phyloP scores from a whole-genome alignment of 805 yeast species.

The Lachancea dasiensis region DNA sequence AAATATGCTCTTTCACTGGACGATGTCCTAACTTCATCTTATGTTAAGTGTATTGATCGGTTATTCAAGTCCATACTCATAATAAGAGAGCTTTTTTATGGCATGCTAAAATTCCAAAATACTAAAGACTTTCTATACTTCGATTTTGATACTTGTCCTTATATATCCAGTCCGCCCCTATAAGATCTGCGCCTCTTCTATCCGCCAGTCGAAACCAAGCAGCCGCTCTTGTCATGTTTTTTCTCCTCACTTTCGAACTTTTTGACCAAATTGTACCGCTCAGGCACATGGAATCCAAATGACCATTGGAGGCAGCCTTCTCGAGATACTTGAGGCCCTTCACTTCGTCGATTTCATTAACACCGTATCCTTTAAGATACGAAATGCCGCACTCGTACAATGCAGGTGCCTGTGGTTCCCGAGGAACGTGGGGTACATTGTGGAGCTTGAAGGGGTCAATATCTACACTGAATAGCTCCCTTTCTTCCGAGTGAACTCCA shows the following conservation, averaged over 20 bases:
- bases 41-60: too few relatives aligned
- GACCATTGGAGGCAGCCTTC: constrained; percentile 61
- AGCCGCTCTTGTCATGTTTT: constrained; percentile 57
- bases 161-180: constrained; percentile 72
- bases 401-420: constrained; percentile 44
- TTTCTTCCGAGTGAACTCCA: constrained; percentile 28
- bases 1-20: too few relatives aligned
- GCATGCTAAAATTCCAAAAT: constrained; percentile 4
- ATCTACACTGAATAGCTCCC: constrained; percentile 18
- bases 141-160: constrained; percentile 50
- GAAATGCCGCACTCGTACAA: constrained; percentile 58
- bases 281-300: constrained; percentile 59
- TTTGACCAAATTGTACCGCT: constrained; percentile 64
- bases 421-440: constrained; percentile 33
- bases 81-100: too few relatives aligned
- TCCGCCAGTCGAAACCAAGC: constrained; percentile 66
- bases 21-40: too few relatives aligned
- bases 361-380: constrained; percentile 53
- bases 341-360: constrained; percentile 39
- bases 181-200: constrained; percentile 49
- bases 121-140: constrained; percentile 3
- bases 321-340: constrained; percentile 56
- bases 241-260: constrained; percentile 46
- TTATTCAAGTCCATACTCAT: too few relatives aligned
- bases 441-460: constrained; percentile 35